Base-by-base conservation (phyloP, 129 eudicot genomes). In the Smallanthus sonchifolius region DNA sequence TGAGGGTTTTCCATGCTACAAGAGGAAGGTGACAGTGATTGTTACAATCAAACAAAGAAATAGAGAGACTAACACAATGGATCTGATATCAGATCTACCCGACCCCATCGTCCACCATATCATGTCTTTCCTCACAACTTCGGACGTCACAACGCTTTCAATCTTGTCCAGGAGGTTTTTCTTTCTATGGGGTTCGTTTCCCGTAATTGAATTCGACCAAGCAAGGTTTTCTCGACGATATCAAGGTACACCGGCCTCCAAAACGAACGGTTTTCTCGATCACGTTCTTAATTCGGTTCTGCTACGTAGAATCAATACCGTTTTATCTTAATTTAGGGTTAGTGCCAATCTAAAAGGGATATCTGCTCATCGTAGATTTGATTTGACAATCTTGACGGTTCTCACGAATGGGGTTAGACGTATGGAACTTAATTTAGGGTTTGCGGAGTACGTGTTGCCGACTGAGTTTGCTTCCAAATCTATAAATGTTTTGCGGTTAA, bases 81-180 rank as follows among this genome's bases (percentile, higher is more conserved):
- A 81, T 81, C 77, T 40, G 20, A 68, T 81, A 32, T 70, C 85
- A 7, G 64, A 63, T 70, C 59, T 81, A 35, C 81, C 85, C 57
- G 85, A 81, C 59, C 64, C 73, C 7, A 76, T 81, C 35, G 20
- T 71, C 60, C 85, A 81, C 65, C 81, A 81, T 3, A 70, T 81
- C 70, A 81, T 81, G 85, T 81, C 78, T 19, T 47, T 43, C 10
- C 78, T 76, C 19, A 28, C 74, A 39, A 55, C 68, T n/a, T 7
- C 5, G 5, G 82, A 76, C n/a, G 35, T 76, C 52, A 54, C 75
- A 71, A 76, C 19, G 55, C 10, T 72, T 13, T 66, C 85, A 2
- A 47, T 56, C 37, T 57, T 81, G 70, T 81, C 85, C 10, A 81
- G 56, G 24, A 52, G 64, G 71, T 81, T 81, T 20, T 55, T 70